A percentile compares a stretch with the other conserved stretches of the same genome.
phyloP scores from a whole-genome alignment of 345 rosid species.

The Turnera subulata region DNA sequence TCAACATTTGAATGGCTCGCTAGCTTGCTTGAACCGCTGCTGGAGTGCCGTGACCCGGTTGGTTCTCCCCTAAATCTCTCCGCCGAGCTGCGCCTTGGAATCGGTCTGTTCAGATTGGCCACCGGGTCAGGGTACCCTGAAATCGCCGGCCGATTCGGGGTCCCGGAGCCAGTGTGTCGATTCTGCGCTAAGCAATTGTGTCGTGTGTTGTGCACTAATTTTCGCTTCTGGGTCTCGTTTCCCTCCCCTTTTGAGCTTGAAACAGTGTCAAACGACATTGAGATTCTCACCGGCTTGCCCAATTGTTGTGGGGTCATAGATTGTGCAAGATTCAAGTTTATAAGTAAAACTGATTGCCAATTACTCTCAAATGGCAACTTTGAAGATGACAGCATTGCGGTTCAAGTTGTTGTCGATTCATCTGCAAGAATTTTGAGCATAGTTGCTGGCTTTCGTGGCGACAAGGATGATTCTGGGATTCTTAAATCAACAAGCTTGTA shows the following conservation, averaged over 20 bases:
- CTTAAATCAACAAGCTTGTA: constrained; percentile 47
- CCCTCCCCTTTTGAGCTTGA: constrained; percentile 44
- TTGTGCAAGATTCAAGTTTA: constrained; percentile 43
- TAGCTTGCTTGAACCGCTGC: constrained; percentile 61
- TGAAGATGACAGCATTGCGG: constrained; percentile 33
- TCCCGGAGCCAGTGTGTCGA: constrained; percentile 50
- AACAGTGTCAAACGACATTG: constrained; percentile 40
- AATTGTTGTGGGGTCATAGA: constrained; percentile 64
- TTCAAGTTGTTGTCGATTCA: constrained; percentile 60
- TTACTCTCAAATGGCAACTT: constrained; percentile 1
- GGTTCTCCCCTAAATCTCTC: constrained; percentile 53
- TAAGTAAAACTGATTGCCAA: constrained; percentile 8
- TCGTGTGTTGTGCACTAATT: constrained; percentile 69
- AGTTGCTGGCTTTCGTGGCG: constrained; percentile 50
- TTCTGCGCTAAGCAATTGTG: constrained; percentile 60
- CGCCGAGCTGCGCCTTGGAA: constrained; percentile 52
- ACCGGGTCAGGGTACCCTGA: constrained; percentile 45
- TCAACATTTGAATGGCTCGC: constrained; percentile 64
- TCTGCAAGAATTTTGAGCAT: constrained; percentile 48
- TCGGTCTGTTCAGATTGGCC: constrained; percentile 54
- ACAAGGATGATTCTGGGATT: constrained; percentile 33
- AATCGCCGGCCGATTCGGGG: constrained; percentile 51
- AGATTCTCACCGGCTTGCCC: constrained; percentile 42
- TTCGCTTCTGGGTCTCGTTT: constrained; percentile 65
- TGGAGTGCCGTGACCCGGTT: constrained; percentile 69